Conservation (phyloP, 2,329 filamentous ascomycete genomes). For the Colletotrichum simmondsii region DNA sequence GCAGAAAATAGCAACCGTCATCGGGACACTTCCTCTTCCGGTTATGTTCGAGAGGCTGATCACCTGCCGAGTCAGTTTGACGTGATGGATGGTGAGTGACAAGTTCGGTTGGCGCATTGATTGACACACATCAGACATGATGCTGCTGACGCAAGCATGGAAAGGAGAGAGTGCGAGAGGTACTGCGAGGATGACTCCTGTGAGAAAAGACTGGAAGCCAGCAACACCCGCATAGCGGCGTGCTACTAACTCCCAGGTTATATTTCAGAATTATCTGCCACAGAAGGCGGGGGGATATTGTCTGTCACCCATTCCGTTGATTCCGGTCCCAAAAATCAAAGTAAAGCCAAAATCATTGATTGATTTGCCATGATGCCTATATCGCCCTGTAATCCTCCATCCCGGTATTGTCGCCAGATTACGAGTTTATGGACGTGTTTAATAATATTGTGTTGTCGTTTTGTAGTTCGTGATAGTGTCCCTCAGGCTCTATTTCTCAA, state of each 20-base stretch:
- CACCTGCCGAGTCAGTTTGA: background rate
- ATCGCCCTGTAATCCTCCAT: slow-evolving; percentile 19
- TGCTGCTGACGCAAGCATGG: background rate
- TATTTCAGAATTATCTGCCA: slow-evolving; percentile 33
- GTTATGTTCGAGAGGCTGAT: background rate
- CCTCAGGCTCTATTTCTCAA: background rate
- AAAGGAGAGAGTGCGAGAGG: background rate
- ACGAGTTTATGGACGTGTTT: slow-evolving; percentile 10
- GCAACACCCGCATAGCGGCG: background rate
- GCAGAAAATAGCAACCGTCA: slow-evolving; percentile 20
- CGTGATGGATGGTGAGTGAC: slow-evolving; percentile 6
- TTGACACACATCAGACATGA: background rate
- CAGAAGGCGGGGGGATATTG: slow-evolving; percentile 10
- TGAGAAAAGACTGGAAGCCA: background rate
- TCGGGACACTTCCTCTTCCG: background rate
- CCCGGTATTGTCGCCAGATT: slow-evolving; percentile 22
- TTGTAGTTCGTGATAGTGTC: slow-evolving; percentile 15
- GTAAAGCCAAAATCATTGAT: slow-evolving; percentile 20
- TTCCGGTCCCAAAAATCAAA: slow-evolving; percentile 14
- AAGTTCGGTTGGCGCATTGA: slow-evolving; percentile 7
- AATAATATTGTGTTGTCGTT: slow-evolving; percentile 9
- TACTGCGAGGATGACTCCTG: background rate
- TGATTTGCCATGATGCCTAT: slow-evolving; percentile 24
- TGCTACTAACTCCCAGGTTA: slow-evolving; percentile 13
- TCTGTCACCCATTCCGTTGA: slow-evolving; percentile 18